Evolutionary conservation across 2,329 filamentous ascomycete species (phyloP), one percentile per base, ranked within the genome.

Genomic region (Trichoderma harzianum): DNA sequence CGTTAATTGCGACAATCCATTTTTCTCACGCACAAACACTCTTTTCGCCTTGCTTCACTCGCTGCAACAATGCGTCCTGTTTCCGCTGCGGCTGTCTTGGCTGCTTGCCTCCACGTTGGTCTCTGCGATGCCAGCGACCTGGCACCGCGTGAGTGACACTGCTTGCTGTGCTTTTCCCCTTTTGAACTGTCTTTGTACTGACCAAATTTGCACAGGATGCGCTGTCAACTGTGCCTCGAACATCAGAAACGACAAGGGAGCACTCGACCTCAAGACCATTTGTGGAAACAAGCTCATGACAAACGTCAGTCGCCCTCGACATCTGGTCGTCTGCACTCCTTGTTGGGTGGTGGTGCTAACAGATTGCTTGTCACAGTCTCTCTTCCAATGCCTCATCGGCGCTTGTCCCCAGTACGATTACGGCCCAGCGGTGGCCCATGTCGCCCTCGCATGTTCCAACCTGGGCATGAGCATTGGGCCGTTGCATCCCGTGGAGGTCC

Each of bases 331-430:
- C 47, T 39, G 10, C 12, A n/a, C 30, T 26, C 7, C 3, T 21
- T 57, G 12, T 14, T 26, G 1, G 3, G 10, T 21, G 24, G 21
- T 62, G 1, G 4, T 21, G 51, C 68, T 72, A 55, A 72, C 62
- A 28, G 14, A 8, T 34, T 68, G 18, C 24, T 28, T 8, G 30
- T 12, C 7, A 6, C 18, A 82, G 80, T 74, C 76, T 39, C 72
- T 81, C 16, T 81, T 80, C 43, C 74, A 77, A 39, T 82, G 80
- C 62, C 73, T 82, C 63, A 72, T 77, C 57, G 75, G 70, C 36
- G 75, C 75, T 14, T 82, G 80, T 61, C 69, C 73, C n/a, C 32
- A 73, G 28, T 39, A 75, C 28, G 68, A 73, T n/a, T 81, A 82
- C 39, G 79, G 78, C 18, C 71, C 74, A 43, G 79, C 80, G 3